Conservation (phyloP, 495 filamentous ascomycete species). For the Daldinia childiae region DNA sequence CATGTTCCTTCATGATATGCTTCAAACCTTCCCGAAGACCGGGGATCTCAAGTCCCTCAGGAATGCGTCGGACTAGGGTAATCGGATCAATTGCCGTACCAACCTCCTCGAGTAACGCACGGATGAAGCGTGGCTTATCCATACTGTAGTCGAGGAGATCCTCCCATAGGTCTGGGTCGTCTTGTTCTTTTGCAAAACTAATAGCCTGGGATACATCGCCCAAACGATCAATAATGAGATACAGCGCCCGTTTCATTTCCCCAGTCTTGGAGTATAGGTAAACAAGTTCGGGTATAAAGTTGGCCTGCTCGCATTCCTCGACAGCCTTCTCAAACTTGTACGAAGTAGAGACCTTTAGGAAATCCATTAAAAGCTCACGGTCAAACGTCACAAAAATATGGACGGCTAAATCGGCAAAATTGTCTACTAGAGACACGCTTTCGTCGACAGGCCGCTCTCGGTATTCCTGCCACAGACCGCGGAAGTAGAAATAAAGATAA, state of each 20-base stretch:
- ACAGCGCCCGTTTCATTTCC: conserved; percentile 87
- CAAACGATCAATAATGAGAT: conserved; percentile 88
- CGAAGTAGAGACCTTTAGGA: conserved; percentile 81
- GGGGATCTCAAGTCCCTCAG: conserved; percentile 88
- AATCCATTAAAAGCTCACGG: conserved; percentile 80
- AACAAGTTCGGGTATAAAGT: conserved; percentile 89
- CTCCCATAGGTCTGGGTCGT: conserved; percentile 91
- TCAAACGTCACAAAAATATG: conserved; percentile 87
- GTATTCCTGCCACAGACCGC: conserved; percentile 77
- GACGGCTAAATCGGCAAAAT: conserved; percentile 84
- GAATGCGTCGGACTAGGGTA: conserved; percentile 87
- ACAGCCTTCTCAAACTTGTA: conserved; percentile 87
- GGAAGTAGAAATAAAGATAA: conserved; percentile 94
- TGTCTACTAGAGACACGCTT: conserved; percentile 81
- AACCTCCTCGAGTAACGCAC: conserved; percentile 89
- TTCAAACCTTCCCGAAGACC: conserved; percentile 85
- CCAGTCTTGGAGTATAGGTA: conserved; percentile 95
- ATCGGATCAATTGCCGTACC: conserved; percentile 92
- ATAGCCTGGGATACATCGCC: conserved; percentile 91
- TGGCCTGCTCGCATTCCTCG: conserved; percentile 76
- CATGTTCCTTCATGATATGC: conserved; percentile 89
- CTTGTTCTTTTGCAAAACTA: conserved; percentile 89
- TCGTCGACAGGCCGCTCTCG: conserved; percentile 59
- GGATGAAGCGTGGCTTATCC: conserved; percentile 95
- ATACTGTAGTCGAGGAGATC: conserved; percentile 94